Evolutionary conservation across 164 flowering plant species (phyloP).

Genomic region (Macadamia tetraphylla): DNA sequence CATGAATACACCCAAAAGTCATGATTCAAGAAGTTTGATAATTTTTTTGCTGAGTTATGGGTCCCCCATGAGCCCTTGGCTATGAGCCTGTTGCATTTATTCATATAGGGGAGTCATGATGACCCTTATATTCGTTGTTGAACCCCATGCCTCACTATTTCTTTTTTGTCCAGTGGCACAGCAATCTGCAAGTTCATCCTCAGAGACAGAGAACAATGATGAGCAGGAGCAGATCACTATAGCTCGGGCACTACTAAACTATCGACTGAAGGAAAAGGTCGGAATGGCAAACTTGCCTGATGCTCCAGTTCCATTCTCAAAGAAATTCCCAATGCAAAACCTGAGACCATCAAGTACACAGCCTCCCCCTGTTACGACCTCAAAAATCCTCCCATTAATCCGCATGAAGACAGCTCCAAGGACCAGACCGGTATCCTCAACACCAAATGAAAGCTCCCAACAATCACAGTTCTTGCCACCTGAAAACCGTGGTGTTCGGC

Average conservation of each 20-base stretch:
- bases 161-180: conserved; percentile 59
- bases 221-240: conserved; percentile 88
- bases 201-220: conserved; percentile 65
- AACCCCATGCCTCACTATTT: background rate
- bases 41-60: no score
- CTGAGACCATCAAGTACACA: conserved; percentile 62
- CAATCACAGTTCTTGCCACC: conserved; percentile 15
- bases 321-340: conserved; percentile 41
- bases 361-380: conserved; percentile 48
- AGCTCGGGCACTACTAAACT: conserved; percentile 79
- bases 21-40: no score
- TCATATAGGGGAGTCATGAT: background rate
- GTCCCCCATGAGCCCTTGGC: no score
- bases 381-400: conserved; percentile 85
- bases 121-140: no score
- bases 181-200: conserved; percentile 55
- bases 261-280: conserved; percentile 62
- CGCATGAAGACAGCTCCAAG: conserved; percentile 46
- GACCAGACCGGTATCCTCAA: conserved; percentile 23
- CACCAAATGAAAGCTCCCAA: conserved; percentile 16
- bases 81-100: no score
- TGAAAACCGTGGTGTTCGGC: conserved; percentile 35
- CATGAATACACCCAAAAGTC: no score
- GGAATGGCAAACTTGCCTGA: conserved; percentile 36
- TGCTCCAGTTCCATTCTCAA: conserved; percentile 44